Evolutionary conservation across 352 stramenopile genomes (phyloP), one percentile per base, ranked within the genome.

Genomic region (Phytophthora fragariae): DNA sequence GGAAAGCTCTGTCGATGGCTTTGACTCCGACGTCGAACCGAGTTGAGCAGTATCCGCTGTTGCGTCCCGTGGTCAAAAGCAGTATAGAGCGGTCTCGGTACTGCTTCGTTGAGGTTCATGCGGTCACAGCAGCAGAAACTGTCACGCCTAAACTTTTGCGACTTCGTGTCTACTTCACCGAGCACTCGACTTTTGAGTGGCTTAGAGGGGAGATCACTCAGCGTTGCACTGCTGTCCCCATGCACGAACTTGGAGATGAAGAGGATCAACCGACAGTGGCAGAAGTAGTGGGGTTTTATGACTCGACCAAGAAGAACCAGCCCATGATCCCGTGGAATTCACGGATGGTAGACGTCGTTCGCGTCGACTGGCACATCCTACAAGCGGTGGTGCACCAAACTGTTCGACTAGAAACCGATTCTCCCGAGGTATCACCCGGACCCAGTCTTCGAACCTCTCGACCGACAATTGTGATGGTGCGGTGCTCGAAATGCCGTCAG

Each of bases 91-190:
- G 53, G 53, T 80, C 66, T 41, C 64, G 50, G 2, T 68, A 67
- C 27, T 77, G 60, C 19, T 75, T 72, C 35, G 57, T 80, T 37
- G 39, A 79, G 21, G 29, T 72, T 19, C 66, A 72, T 35, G 59
- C 31, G 17, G 29, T 35, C n/a, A 49, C 27, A 27, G 37, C 29
- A 7, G 54, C 11, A 9, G 35, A 17, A 53, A 69, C 10, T 12
- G 41, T 50, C 1, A 44, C 59, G 1, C 60, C 19, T 21, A 61
- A 47, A 46, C 57, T 57, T 1, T 31, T 68, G 1, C 65, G 68
- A 10, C 64, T 88, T 17, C 75, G 75, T 7, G 80, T 85, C 15
- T 88, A 80, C 55, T 82, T 77, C 37, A 75, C 70, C 1, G 61
- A 70, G 11, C 35, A 59, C 5, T 46, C 47, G 19, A 84, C 72